Evolutionary conservation across 306 rosid genomes (phyloP).

Genomic region (Lathyrus aphaca): DNA sequence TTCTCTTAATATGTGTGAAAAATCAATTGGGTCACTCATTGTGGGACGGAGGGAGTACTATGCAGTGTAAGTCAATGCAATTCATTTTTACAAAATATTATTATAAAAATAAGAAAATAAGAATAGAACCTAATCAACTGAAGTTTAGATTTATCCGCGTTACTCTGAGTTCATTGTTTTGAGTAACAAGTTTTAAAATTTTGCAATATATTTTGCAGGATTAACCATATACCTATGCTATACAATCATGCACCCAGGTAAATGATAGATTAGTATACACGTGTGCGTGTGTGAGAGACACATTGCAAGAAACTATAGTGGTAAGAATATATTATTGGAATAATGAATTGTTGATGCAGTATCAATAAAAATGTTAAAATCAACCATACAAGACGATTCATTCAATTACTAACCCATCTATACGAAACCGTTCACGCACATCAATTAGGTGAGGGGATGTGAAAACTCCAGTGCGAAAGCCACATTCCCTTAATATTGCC

Average conservation of each 20-base stretch:
- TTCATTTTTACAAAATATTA: slow-evolving; percentile 10
- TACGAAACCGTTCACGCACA: slow-evolving; percentile 70
- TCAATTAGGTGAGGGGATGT: slow-evolving; percentile 74
- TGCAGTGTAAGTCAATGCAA: slow-evolving; percentile 3
- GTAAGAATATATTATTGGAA: background rate
- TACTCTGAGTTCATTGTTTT: slow-evolving; percentile 13
- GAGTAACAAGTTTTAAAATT: slow-evolving; percentile 11
- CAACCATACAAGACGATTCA: background rate
- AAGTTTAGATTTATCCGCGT: slow-evolving; percentile 25
- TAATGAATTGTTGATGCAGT: background rate
- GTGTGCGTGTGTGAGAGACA: background rate
- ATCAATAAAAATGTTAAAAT: slow-evolving; percentile 23
- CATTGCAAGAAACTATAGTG: too few species aligned
- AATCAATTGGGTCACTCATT: too few species aligned
- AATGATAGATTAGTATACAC: background rate
- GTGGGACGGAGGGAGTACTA: too few species aligned
- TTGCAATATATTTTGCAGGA: background rate
- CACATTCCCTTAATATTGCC: slow-evolving; percentile 74
- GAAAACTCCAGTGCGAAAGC: slow-evolving; percentile 75
- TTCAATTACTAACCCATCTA: slow-evolving; percentile 65
- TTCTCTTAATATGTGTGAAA: too few species aligned
- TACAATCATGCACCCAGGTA: background rate
- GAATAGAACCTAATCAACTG: slow-evolving; percentile 9
- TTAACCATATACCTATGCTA: slow-evolving; percentile 14
- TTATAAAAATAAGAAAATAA: background rate